Conservation (phyloP, 2,329 filamentous ascomycete species). For the Fusarium aywerte region DNA sequence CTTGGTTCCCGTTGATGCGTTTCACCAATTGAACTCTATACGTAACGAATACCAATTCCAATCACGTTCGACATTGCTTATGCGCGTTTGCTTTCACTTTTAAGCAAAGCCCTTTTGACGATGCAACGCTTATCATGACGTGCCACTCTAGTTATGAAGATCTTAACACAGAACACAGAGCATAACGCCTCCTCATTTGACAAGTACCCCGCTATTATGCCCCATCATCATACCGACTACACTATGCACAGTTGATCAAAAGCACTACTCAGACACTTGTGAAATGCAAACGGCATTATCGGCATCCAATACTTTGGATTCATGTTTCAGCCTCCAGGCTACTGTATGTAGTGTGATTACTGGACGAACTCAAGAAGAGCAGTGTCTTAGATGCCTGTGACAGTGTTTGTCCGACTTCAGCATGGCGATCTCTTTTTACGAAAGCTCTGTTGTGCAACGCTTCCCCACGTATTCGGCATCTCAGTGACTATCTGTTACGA, state of each 20-base stretch:
- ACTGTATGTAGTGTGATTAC: conserved; percentile 9
- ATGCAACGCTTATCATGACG: conserved; percentile 16
- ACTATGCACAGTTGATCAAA: conserved; percentile 3
- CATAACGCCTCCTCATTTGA: conserved; percentile 14
- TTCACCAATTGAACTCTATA: conserved; percentile 30
- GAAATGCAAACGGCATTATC: conserved; percentile 7
- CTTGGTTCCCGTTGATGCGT: conserved; percentile 35
- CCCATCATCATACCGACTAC: neutral
- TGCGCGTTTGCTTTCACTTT: neutral
- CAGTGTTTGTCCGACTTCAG: conserved; percentile 10
- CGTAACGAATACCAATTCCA: conserved; percentile 25
- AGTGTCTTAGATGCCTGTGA: conserved; percentile 34
- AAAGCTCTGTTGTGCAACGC: conserved; percentile 19
- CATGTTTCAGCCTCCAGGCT: conserved; percentile 21
- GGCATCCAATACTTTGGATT: conserved; percentile 11
- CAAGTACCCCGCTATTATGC: neutral
- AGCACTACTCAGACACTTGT: conserved; percentile 7
- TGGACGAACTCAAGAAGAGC: neutral
- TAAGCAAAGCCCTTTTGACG: neutral
- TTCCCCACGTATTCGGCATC: conserved; percentile 9
- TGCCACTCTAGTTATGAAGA: conserved; percentile 9
- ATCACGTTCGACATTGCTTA: neutral
- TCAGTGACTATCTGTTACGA: conserved; percentile 13
- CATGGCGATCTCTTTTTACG: conserved; percentile 5
- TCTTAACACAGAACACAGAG: conserved; percentile 27